These are phyloP conservation scores for Pichia sp. DNA, from an alignment of 1,139 yeast genomes.

Conservation along the genomic window DNA sequence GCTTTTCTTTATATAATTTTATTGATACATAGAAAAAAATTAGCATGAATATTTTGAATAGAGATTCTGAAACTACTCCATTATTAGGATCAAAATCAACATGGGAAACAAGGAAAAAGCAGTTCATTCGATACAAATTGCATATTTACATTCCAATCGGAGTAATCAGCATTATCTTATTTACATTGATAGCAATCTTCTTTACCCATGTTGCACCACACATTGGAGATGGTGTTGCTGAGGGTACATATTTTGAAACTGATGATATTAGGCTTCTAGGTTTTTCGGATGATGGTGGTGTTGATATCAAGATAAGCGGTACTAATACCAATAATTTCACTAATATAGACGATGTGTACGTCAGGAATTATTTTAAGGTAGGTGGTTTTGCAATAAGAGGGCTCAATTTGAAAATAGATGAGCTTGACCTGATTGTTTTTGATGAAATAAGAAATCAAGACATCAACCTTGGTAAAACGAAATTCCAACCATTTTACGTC, in stretches of 20 bases:
- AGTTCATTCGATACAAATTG: constrained; percentile 14
- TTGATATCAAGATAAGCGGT: constrained; percentile 28
- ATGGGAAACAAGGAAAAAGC: constrained; percentile 4
- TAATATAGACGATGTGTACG: constrained; percentile 23
- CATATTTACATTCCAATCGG: constrained; percentile 20
- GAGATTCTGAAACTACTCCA: constrained; percentile 3
- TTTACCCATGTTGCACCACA: constrained; percentile 22
- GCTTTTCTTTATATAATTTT: too few species aligned
- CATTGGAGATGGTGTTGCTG: constrained; percentile 26
- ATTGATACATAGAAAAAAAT: not conserved
- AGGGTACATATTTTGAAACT: constrained; percentile 29
- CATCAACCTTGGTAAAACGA: constrained; percentile 22
- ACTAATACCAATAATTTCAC: constrained; percentile 26
- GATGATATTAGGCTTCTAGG: constrained; percentile 28
- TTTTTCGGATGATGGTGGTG: constrained; percentile 25
- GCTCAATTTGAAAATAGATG: constrained; percentile 23
- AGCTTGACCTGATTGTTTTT: constrained; percentile 21
- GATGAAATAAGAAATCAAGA: constrained; percentile 15
- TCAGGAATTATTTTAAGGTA: constrained; percentile 22
- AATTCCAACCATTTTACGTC: constrained; percentile 25
- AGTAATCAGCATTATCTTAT: constrained; percentile 7
- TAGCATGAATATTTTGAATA: not conserved
- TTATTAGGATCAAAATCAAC: constrained; percentile 3
- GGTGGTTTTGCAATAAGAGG: constrained; percentile 26
- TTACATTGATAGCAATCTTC: constrained; percentile 15